Evolutionary conservation across 305 asterid genomes (phyloP).

Genomic region (Solanum hybrid): DNA sequence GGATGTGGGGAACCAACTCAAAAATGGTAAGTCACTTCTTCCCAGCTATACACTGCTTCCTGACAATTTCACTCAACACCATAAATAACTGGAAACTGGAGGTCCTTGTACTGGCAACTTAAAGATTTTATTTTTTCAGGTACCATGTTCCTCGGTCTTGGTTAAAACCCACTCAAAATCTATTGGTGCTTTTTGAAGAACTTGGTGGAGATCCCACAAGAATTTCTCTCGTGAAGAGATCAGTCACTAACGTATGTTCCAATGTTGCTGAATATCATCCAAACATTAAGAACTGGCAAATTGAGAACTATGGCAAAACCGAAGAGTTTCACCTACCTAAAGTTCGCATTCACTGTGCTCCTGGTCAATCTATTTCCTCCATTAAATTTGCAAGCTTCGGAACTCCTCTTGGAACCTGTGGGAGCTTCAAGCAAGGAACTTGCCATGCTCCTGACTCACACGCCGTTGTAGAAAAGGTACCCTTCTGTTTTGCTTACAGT

Average conservation of each 20-base stretch:
- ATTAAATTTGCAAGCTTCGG: slow-evolving; percentile 97
- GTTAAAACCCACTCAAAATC: slow-evolving; percentile 71
- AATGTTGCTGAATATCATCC: slow-evolving; percentile 86
- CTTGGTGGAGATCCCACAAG: slow-evolving; percentile 84
- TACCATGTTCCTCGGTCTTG: slow-evolving; percentile 85
- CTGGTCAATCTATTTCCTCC: slow-evolving; percentile 59
- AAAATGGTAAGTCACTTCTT: slow-evolving; percentile 41
- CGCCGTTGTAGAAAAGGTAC: slow-evolving; percentile 60
- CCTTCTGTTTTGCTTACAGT: neutral
- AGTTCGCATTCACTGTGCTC: slow-evolving; percentile 62
- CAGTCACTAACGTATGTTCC: slow-evolving; percentile 64
- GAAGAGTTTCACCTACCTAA: slow-evolving; percentile 66
- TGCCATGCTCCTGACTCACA: slow-evolving; percentile 80
- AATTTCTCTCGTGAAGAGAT: slow-evolving; percentile 65
- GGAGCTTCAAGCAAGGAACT: slow-evolving; percentile 73
- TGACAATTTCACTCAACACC: neutral
- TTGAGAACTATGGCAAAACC: slow-evolving; percentile 58
- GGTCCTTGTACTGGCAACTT: neutral
- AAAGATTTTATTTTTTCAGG: slow-evolving; percentile 35
- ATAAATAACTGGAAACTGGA: neutral
- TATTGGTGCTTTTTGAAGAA: slow-evolving; percentile 81
- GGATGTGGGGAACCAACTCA: slow-evolving; percentile 93
- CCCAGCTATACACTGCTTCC: neutral
- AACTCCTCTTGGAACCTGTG: slow-evolving; percentile 87
- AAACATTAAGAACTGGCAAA: slow-evolving; percentile 75